phyloP scores from a whole-genome alignment of 352 stramenopile species.

The Pythium biforme region DNA sequence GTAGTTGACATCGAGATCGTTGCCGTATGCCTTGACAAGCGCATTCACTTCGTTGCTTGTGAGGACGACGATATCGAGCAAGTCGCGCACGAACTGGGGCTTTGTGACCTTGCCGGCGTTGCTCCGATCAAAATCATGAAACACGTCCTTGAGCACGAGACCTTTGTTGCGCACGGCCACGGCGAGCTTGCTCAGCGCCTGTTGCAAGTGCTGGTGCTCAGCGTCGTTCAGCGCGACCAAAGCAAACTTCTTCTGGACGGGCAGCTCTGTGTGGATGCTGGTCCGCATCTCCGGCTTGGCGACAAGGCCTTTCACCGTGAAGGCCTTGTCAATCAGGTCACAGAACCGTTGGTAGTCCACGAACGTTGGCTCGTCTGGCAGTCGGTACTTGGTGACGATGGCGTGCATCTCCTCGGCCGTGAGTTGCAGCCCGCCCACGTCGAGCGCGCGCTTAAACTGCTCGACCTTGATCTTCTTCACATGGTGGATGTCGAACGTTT shows the following conservation, averaged over 20 bases:
- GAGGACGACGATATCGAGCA: slow-evolving; percentile 64
- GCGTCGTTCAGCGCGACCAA: slow-evolving; percentile 26
- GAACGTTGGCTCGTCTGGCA: slow-evolving; percentile 56
- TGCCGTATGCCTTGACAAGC: slow-evolving; percentile 68
- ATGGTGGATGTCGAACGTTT: slow-evolving; percentile 82
- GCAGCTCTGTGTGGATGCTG: slow-evolving; percentile 35
- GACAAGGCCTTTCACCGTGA: slow-evolving; percentile 76
- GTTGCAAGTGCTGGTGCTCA: slow-evolving; percentile 37
- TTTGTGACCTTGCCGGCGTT: slow-evolving; percentile 84
- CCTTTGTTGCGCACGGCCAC: slow-evolving; percentile 72
- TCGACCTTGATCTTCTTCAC: slow-evolving; percentile 82
- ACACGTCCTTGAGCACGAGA: slow-evolving; percentile 86
- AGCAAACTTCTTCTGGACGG: slow-evolving; percentile 37
- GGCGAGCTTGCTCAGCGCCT: slow-evolving; percentile 57
- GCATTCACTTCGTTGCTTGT: slow-evolving; percentile 50
- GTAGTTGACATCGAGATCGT: slow-evolving; percentile 79
- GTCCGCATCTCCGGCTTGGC: slow-evolving; percentile 46
- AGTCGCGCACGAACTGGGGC: slow-evolving; percentile 69
- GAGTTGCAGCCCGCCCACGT: slow-evolving; percentile 72
- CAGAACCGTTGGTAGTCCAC: slow-evolving; percentile 83
- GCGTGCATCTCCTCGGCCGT: slow-evolving; percentile 46
- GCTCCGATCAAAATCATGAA: slow-evolving; percentile 83
- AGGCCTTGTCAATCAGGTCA: slow-evolving; percentile 83
- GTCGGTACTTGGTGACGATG: slow-evolving; percentile 67
- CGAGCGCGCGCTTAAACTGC: slow-evolving; percentile 79